Evolutionary conservation across 805 yeast genomes (phyloP).

Genomic region (Candida ulmi): DNA sequence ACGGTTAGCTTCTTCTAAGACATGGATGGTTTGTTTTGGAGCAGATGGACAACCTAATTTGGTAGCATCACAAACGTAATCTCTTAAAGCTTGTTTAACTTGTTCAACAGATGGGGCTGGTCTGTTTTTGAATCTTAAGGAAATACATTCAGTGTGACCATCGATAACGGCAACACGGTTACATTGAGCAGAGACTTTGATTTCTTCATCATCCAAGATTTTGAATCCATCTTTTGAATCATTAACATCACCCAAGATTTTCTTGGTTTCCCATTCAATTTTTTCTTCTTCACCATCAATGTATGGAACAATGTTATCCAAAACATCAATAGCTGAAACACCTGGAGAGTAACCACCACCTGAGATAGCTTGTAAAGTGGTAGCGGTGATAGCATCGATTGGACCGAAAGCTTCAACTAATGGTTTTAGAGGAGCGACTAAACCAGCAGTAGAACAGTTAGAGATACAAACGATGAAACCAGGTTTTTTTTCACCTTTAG

Average conservation of each 20-base stretch:
- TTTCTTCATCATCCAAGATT: slow-evolving; percentile 57
- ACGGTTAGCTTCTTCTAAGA: slow-evolving; percentile 84
- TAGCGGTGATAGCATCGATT: slow-evolving; percentile 75
- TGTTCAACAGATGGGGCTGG: slow-evolving; percentile 84
- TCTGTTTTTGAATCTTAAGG: slow-evolving; percentile 73
- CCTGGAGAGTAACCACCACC: slow-evolving; percentile 99
- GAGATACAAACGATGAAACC: slow-evolving; percentile 94
- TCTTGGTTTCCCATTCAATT: slow-evolving; percentile 97
- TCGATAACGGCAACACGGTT: slow-evolving; percentile 96
- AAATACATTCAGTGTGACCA: slow-evolving; percentile 95
- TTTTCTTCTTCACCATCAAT: slow-evolving; percentile 97
- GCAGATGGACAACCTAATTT: slow-evolving; percentile 83
- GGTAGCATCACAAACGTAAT: slow-evolving; percentile 80
- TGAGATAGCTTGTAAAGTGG: slow-evolving; percentile 95
- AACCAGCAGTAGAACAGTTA: slow-evolving; percentile 97
- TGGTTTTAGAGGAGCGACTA: slow-evolving; percentile 96
- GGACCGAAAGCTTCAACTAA: slow-evolving; percentile 88
- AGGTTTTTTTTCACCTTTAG: slow-evolving; percentile 49
- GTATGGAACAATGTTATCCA: slow-evolving; percentile 92
- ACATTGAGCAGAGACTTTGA: slow-evolving; percentile 92
- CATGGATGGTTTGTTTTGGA: slow-evolving; percentile 88
- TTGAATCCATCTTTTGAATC: slow-evolving; percentile 48
- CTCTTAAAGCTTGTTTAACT: slow-evolving; percentile 62
- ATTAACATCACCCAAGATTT: slow-evolving; percentile 71
- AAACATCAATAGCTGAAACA: slow-evolving; percentile 88